phyloP scores from a whole-genome alignment of 1,139 yeast species.

The Zygosaccharomyces pseudobailii region DNA sequence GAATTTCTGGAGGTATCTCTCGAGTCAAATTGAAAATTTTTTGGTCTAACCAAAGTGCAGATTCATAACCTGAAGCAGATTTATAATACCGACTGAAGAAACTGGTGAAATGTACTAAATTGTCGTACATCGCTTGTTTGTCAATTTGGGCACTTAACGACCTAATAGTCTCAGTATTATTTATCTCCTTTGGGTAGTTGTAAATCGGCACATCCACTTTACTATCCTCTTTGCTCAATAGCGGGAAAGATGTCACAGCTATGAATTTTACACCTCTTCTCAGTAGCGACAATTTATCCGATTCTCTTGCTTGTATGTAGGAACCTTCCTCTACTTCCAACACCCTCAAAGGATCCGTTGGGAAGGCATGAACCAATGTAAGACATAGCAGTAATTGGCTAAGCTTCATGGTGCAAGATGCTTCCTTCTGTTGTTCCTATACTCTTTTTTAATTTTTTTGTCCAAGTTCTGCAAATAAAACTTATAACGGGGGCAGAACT shows the following conservation, averaged over 20 bases:
- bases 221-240: constrained; percentile 16
- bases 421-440: not conserved
- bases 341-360: constrained; percentile 16
- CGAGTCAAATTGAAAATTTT: constrained; percentile 43
- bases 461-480: no score
- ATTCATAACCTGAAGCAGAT: constrained; percentile 61
- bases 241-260: constrained; percentile 56
- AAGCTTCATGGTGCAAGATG: not conserved
- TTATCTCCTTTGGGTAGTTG: constrained; percentile 49
- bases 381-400: not conserved
- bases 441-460: not conserved
- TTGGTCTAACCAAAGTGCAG: constrained; percentile 66
- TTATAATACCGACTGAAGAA: constrained; percentile 81
- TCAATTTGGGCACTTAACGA: constrained; percentile 39
- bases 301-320: constrained; percentile 47
- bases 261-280: constrained; percentile 56
- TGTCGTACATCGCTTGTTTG: constrained; percentile 44
- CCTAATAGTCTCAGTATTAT: constrained; percentile 41
- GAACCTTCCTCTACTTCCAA: constrained; percentile 28
- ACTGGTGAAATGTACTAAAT: constrained; percentile 59
- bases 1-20: constrained; percentile 29
- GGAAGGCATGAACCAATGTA: constrained; percentile 8
- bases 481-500: not conserved
- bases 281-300: constrained; percentile 51
- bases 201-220: constrained; percentile 40